Percentiles rank a stretch among this genome's conserved stretches.
phyloP scores from a whole-genome alignment of 2,329 filamentous ascomycete genomes.

The Alternaria viburni region DNA sequence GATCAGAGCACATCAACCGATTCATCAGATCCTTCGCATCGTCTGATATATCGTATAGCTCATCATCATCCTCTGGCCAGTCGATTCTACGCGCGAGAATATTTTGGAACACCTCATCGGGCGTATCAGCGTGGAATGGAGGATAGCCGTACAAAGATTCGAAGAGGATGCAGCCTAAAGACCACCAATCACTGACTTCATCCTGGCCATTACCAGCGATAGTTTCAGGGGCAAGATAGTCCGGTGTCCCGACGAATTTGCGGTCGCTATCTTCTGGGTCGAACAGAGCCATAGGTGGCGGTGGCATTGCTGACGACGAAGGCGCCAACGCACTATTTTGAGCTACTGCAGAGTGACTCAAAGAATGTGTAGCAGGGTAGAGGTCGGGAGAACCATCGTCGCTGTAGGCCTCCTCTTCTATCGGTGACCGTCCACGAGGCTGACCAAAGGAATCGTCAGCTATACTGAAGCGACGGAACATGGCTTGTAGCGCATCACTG shows the following conservation, averaged over 20 bases:
- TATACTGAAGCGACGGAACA: constrained; percentile 74
- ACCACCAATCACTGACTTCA: constrained; percentile 99
- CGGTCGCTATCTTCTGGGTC: constrained; percentile 93
- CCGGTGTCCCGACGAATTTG: constrained; percentile 93
- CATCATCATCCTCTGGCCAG: constrained; percentile 86
- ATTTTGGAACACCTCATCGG: constrained; percentile 95
- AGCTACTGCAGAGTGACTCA: constrained; percentile 59
- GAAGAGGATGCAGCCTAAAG: constrained; percentile 96
- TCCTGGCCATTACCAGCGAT: constrained; percentile 95
- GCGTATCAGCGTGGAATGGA: constrained; percentile 88
- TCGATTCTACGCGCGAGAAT: constrained; percentile 88
- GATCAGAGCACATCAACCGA: constrained; percentile 84
- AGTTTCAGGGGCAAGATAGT: constrained; percentile 96
- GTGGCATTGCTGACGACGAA: constrained; percentile 77
- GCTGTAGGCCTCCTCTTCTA: constrained; percentile 77
- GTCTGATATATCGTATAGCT: constrained; percentile 74
- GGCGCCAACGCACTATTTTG: constrained; percentile 63
- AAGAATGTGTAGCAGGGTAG: constrained; percentile 66
- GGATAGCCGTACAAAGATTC: constrained; percentile 94
- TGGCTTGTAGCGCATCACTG: constrained; percentile 81
- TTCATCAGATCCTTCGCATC: constrained; percentile 97
- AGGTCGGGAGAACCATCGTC: constrained; percentile 80
- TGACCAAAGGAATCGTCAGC: constrained; percentile 53
- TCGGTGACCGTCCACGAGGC: constrained; percentile 61
- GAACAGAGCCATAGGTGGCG: constrained; percentile 90